Conservation (phyloP, 192 early-diverging fungal genomes). For the Fimicolochytrium jonesii region DNA sequence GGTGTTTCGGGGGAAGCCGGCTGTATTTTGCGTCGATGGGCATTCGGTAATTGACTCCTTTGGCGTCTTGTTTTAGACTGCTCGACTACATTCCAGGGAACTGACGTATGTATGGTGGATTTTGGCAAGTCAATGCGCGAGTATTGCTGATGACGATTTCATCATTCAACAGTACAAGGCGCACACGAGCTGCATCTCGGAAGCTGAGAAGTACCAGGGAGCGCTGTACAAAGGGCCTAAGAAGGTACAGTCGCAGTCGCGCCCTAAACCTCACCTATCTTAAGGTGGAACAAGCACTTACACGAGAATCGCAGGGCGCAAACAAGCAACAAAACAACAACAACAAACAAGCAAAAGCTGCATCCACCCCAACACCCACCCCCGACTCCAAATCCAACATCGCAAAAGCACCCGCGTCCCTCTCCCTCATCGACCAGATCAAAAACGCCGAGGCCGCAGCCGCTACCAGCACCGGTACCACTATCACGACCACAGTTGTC, state of each 20-base stretch:
- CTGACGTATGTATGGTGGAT: conserved; percentile 38
- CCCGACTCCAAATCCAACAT: conserved; percentile 20
- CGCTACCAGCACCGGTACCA: neutral
- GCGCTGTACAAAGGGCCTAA: conserved; percentile 71
- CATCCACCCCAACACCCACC: neutral
- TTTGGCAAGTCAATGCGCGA: neutral
- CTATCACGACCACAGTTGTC: neutral
- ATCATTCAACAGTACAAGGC: conserved; percentile 51
- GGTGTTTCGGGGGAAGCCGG: too few species aligned
- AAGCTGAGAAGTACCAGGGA: conserved; percentile 92
- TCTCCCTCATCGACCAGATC: conserved; percentile 38
- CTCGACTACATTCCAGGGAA: conserved; percentile 73
- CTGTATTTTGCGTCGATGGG: too few species aligned
- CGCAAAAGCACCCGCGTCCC: conserved; percentile 26
- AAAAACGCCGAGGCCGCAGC: conserved; percentile 17
- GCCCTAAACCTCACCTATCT: neutral
- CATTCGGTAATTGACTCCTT: neutral
- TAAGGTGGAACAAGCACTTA: neutral
- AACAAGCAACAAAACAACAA: conserved; percentile 25
- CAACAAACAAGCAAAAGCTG: conserved; percentile 3
- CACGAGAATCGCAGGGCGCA: conserved; percentile 1
- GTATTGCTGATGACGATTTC: conserved; percentile 2
- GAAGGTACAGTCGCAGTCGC: conserved; percentile 41
- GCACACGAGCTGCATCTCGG: conserved; percentile 88
- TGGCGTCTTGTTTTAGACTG: conserved; percentile 58